Base-by-base conservation (phyloP, 208 protist species). In the Acanthamoeba quina region DNA sequence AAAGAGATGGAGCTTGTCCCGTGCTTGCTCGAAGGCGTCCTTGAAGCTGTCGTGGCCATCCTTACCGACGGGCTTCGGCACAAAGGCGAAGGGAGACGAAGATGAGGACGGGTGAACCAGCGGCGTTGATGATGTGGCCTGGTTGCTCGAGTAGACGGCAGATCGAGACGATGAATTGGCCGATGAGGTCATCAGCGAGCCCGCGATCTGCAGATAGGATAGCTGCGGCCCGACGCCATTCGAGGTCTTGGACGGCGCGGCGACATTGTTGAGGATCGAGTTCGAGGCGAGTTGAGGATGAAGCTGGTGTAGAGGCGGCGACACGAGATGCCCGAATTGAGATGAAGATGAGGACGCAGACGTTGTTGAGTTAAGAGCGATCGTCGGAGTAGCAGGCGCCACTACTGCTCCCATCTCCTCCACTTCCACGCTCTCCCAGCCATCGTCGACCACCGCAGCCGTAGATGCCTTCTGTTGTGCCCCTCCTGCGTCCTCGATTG, bases 1-100 rank as follows among this genome's bases (percentile, higher is more conserved):
- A 24, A 86, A 60, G 76, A 86, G 76, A 19, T 86, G 76, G 29
- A 86, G 34, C 76, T 62, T 62, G 49, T 86, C 49, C 41, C 34
- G 58, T 4, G 76, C 49, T 11, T 52, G 24, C 34, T 86, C 76
- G 24, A 76, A 76, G 68, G 68, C 68, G 15, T 34, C 68, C 68
- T 76, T 76, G 68, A 76, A 76, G 0, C 17, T 29, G 7, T 76
- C 68, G n/a, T 24, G 24, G 58, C 68, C 68, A 29, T 76, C 68
- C 68, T 6, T 24, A 29, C 17, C 19, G 3, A 15, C 11, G 24
- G 68, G 68, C 68, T 76, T 44, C n/a, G 58, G 58, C 58, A 64
- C 58, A 24, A 64, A 64, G 58, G 58, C 58, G 24, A 64, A 64
- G 24, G 58, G 58, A 64, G 58, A 64, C 24, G 58, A 24, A 11